Evolutionary conservation across 805 yeast species (phyloP), one percentile per base, ranked within the genome.

Genomic region (Metschnikowia matae): DNA sequence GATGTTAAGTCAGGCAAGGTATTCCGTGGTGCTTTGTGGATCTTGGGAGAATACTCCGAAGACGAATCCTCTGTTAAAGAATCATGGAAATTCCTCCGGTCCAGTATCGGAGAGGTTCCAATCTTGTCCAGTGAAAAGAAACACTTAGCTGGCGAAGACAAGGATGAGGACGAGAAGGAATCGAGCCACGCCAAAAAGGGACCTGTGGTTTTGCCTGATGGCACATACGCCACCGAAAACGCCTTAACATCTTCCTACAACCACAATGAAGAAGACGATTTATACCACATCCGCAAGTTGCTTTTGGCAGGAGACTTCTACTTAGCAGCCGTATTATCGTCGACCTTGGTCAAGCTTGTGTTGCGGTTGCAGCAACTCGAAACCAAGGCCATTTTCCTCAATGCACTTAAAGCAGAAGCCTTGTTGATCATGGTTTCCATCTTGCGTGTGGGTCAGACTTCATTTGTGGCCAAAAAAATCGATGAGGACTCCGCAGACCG

Each of bases 401-500:
- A 94, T 68, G 95, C 95, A 13, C 78, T 89, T 62, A 88, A 86
- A 61, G 98, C 98, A 20, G 99, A 94, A 72, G 97, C 97, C 14
- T 78, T 92, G 75, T 80, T 94, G 61, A 86, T 89, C 53, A 80
- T 95, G 83, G 96, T 96, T 48, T 89, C 97, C 34, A 85, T 92
- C 46, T 75, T 94, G 53, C 82, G 99, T 64, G 92, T 83, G 38
- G 96, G 96, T 44, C 87, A 89, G 58, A 80, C 94, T 11, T 68
- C 78, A 15, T 73, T 78, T 50, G 92, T 82, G 21, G 77, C 82
- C 54, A 83, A 85, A 64, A 81, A 82, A 61, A 90, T 92, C 55
- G 97, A 94, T 64, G 99, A 94, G 71, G 99, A 95, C 70, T 88
- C 97, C 2, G 82, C 87, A n/a, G 99, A 94, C 71, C 83, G 98